Base-by-base conservation (phyloP, 2,329 filamentous ascomycete genomes). In the Colletotrichum endophyticum region DNA sequence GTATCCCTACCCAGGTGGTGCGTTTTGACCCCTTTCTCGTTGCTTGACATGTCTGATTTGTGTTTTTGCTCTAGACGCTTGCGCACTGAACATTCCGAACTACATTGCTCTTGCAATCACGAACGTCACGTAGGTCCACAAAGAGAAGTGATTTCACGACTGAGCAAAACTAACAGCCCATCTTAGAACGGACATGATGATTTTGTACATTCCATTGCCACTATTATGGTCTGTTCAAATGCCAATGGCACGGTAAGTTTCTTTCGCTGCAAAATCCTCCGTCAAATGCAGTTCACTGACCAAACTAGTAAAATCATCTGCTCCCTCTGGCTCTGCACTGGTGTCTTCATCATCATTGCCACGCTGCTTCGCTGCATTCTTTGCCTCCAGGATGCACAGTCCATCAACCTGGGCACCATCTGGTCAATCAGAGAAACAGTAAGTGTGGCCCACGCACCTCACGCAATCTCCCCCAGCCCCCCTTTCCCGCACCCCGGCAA, bases 361-460 rank as follows among this genome's bases (percentile, higher is more conserved):
- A 80, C 81, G 1, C 78, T 82, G 16, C 82, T 76, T 12, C 77
- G 79, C 0, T 76, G 78, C 6, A 75, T 81, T 13, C 44, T 82
- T 0, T 81, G 79, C 0, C 61, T 82, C 1, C 78, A 80, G 7
- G 75, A 79, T 5, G 79, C 79, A 8, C 76, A 79, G 13, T 81
- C 79, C 1, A 80, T 79, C 2, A 75, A 80, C 1, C 81, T 79
- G 0, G 76, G 82, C 39, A 82, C 81, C 75, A 59, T 69, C 56
- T 82, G 80, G 81, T 80, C 80, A 2, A 80, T 82, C 6, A 80
- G 81, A 1, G 81, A 82, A 28, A 83, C 80, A 8, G 79, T 79
- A 57, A 77, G 78, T 19, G 49, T 44, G 78, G 7, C 61, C 69
- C 68, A 66, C 30, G 28, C 64, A 28, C 49, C 30, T 57, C 44